Base-by-base conservation (phyloP, 2,329 filamentous ascomycete species). In the Colletotrichum sp. region DNA sequence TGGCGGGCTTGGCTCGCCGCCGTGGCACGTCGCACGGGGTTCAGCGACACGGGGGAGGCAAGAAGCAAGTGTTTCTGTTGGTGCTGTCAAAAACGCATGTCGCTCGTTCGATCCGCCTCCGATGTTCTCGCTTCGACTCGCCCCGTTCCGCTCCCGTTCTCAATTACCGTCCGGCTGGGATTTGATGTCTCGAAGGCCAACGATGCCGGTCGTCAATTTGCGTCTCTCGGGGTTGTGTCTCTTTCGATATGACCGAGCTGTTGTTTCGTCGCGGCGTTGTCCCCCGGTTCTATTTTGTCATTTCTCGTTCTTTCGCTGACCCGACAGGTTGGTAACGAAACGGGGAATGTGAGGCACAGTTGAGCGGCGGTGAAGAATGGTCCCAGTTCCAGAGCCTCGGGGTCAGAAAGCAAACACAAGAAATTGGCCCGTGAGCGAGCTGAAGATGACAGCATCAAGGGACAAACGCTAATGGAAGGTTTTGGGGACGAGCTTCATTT, bases 291-390 rank as follows among this genome's bases (percentile, higher is more conserved):
- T 28, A 21, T 73, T 60, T 8, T 55, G 73, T 69, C 70, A 68
- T 18, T 65, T 64, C 55, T 67, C 63, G 36, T 59, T 75, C 28
- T 48, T 48, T 65, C 21, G 73, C 32, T 32, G 73, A 65, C 64
- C 73, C 73, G 73, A 30, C 64, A 39, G 64, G 32, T 60, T 65
- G 73, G 70, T 73, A 73, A 32, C 55, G 61, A 28, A 48, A 48
- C 34, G 39, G 61, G 26, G 30, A 24, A 66, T 52, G 57, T 59
- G 61, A 72, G 68, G 68, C 72, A 75, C 61, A 57, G 34, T 43
- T 9, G 66, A 5, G 18, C 57, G 8, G 71, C 57, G 43, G 24
- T 32, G 36, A 65, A 55, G 30, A 65, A 55, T 36, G 26, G 26
- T 43, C 32, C 59, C 70, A 39, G 57, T 32, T 5, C 73, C 70